These are phyloP conservation scores for Ophiosphaerella narmari DNA, from an alignment of 2,329 filamentous ascomycete species.

Conservation along the genomic window DNA sequence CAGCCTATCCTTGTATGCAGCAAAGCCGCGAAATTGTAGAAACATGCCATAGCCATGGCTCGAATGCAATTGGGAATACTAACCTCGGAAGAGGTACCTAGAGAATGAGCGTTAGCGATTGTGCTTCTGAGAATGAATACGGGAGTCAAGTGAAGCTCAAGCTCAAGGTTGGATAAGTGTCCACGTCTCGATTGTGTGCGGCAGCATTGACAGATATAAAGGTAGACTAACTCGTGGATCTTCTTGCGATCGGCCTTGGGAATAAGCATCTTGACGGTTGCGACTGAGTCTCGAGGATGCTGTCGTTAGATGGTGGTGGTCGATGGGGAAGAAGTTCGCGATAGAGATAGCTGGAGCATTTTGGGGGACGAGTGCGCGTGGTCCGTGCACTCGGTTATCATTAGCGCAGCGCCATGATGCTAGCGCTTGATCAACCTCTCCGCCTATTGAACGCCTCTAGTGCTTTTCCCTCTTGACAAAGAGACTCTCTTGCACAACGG, in stretches of 20 bases:
- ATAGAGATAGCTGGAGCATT: slow-evolving; percentile 8
- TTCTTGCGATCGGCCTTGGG: slow-evolving; percentile 99
- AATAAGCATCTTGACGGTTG: slow-evolving; percentile 74
- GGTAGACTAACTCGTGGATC: slow-evolving; percentile 96
- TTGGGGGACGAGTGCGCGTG: slow-evolving; percentile 14
- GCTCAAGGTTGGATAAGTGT: slow-evolving; percentile 37
- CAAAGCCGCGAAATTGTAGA: slow-evolving; percentile 37
- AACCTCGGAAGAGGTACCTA: slow-evolving; percentile 51
- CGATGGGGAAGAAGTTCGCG: slow-evolving; percentile 23
- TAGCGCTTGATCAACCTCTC: not conserved
- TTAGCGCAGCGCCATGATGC: not conserved
- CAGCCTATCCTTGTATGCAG: slow-evolving; percentile 49
- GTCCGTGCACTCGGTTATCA: not conserved
- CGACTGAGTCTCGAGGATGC: slow-evolving; percentile 30
- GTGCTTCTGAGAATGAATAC: slow-evolving; percentile 11
- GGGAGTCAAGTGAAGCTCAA: slow-evolving; percentile 25
- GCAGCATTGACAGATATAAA: slow-evolving; percentile 17
- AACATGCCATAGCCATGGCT: slow-evolving; percentile 47
- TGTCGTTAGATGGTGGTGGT: slow-evolving; percentile 19
- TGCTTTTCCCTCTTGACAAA: not conserved
- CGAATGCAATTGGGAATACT: slow-evolving; percentile 36
- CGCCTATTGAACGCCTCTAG: not conserved
- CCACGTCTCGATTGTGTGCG: slow-evolving; percentile 32
- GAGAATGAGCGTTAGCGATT: slow-evolving; percentile 24
- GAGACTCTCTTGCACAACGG: not conserved